A percentile compares a stretch with the other conserved stretches of the same genome.
Evolutionary conservation across 108 stramenopile species (phyloP).

Genomic region (Conticribra guillardii): DNA sequence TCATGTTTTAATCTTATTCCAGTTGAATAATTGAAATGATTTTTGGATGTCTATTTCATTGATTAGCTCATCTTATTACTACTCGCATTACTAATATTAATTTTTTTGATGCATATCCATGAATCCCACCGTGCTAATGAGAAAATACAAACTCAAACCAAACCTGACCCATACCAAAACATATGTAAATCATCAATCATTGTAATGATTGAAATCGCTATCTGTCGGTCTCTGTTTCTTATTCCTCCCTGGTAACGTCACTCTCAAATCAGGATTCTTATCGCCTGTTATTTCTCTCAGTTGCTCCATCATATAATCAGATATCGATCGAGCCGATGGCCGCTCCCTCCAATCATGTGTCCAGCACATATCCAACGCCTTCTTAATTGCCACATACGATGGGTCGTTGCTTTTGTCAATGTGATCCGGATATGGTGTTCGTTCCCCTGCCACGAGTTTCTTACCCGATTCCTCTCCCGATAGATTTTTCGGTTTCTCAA

Average conservation of each 20-base stretch:
- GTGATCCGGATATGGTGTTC: conserved; percentile 34
- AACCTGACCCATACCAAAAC: too few relatives aligned
- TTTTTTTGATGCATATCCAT: too few relatives aligned
- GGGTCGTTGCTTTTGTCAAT: conserved; percentile 41
- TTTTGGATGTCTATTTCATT: too few relatives aligned
- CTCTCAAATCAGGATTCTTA: conserved; percentile 41
- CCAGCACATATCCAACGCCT: conserved; percentile 56
- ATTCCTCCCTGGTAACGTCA: conserved; percentile 43
- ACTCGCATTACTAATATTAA: too few relatives aligned
- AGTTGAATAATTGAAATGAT: too few relatives aligned
- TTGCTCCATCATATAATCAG: conserved; percentile 37
- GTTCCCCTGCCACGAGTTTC: conserved; percentile 33
- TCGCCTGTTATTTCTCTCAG: conserved; percentile 40
- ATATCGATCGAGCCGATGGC: conserved; percentile 36
- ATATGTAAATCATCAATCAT: too few relatives aligned
- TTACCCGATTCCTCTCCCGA: conserved; percentile 11
- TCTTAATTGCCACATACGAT: conserved; percentile 42
- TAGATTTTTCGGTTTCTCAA: conserved; percentile 47
- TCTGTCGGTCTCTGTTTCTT: conserved; percentile 33
- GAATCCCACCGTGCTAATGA: too few relatives aligned
- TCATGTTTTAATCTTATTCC: too few relatives aligned
- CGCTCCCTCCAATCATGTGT: conserved; percentile 40
- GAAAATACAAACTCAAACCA: too few relatives aligned
- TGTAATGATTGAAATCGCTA: conserved; percentile 30
- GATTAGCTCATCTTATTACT: too few relatives aligned